A percentile compares a stretch with the other conserved stretches of the same genome.
These are phyloP conservation scores for Metschnikowia matae DNA, from an alignment of 805 yeast species.

Conservation along the genomic window DNA sequence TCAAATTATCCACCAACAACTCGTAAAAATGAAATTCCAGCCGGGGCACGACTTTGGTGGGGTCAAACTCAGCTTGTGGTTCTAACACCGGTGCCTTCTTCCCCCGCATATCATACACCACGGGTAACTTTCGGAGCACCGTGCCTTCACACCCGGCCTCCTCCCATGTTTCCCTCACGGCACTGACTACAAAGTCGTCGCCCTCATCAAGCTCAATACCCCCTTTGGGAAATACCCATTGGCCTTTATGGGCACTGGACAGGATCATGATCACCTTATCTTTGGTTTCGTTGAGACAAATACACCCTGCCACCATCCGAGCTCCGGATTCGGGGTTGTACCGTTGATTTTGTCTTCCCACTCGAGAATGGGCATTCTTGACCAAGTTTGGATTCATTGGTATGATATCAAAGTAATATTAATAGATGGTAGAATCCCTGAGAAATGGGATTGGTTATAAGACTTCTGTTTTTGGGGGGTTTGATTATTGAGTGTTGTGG, in stretches of 20 bases:
- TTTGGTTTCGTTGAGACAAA: constrained; percentile 57
- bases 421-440: no score
- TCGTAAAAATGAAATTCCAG: constrained; percentile 90
- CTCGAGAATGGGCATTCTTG: constrained; percentile 29
- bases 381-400: neutral
- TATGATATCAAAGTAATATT: no score
- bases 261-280: constrained; percentile 72
- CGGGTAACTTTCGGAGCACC: constrained; percentile 53
- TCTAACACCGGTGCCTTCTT: constrained; percentile 35
- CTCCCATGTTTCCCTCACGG: constrained; percentile 94
- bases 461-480: no score
- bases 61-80: constrained; percentile 31
- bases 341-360: constrained; percentile 56
- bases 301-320: constrained; percentile 89
- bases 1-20: constrained; percentile 55
- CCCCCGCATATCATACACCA: constrained; percentile 55
- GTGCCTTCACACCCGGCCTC: constrained; percentile 87
- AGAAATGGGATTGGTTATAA: no score
- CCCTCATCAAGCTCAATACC: constrained; percentile 87
- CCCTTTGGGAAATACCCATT: constrained; percentile 94
- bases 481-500: no score
- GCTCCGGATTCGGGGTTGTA: constrained; percentile 65
- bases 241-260: constrained; percentile 61
- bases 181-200: constrained; percentile 46
- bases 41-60: constrained; percentile 51